phyloP scores from a whole-genome alignment of 1,284 basidiomycete genomes.

The Marasmius fiardii region DNA sequence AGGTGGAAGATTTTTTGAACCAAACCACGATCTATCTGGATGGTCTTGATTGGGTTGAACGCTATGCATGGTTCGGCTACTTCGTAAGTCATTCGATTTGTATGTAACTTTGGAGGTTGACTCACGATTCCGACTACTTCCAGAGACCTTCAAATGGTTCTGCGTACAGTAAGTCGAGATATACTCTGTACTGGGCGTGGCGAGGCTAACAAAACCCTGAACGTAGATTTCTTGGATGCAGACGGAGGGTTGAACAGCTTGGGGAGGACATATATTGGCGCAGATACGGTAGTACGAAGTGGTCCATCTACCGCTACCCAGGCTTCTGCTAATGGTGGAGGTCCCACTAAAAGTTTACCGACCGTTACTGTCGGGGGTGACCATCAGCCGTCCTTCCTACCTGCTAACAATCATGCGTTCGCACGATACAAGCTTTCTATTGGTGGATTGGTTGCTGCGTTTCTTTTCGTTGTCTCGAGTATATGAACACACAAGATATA shows the following conservation, averaged over 20 bases:
- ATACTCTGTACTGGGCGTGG: neutral
- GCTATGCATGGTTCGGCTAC: constrained; percentile 46
- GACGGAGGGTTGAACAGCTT: constrained; percentile 39
- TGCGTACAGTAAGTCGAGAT: constrained; percentile 33
- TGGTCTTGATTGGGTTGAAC: constrained; percentile 38
- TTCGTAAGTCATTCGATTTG: constrained; percentile 33
- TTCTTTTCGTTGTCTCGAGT: neutral
- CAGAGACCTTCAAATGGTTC: constrained; percentile 35
- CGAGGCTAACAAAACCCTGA: constrained; percentile 2
- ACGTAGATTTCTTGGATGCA: constrained; percentile 34
- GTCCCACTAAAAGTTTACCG: constrained; percentile 10
- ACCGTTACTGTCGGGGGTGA: constrained; percentile 13
- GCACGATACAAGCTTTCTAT: neutral
- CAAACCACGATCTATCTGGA: constrained; percentile 39
- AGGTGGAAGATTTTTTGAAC: constrained; percentile 39
- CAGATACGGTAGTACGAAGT: constrained; percentile 27
- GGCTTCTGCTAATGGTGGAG: constrained; percentile 6
- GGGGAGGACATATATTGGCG: constrained; percentile 39
- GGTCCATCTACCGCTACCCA: constrained; percentile 14
- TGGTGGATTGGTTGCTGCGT: neutral
- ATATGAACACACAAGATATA: neutral
- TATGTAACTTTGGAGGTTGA: neutral
- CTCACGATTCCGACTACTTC: neutral
- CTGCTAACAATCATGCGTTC: constrained; percentile 1
- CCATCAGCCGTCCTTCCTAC: constrained; percentile 11